A percentile compares a stretch with the other conserved stretches of the same genome.
Conservation (phyloP, 1,139 yeast genomes). For the Geotrichum carabidarum region DNA sequence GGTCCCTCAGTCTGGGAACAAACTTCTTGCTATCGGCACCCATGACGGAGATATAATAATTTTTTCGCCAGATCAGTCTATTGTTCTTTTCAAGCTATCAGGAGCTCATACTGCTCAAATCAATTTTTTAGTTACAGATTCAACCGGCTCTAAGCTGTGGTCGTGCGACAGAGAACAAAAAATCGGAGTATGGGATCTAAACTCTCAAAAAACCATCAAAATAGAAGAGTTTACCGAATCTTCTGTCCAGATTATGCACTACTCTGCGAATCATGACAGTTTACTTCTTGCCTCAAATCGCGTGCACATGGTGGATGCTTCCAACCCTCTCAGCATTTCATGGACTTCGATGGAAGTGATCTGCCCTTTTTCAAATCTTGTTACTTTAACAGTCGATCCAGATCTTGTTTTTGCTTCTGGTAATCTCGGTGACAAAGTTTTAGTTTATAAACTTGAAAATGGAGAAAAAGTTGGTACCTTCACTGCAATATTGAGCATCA, state of each 20-base stretch:
- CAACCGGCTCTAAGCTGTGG: conserved; percentile 39
- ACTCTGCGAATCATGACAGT: neutral
- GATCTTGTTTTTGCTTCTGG: no score
- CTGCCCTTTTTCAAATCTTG: no score
- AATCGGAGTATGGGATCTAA: conserved; percentile 59
- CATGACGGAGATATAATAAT: conserved; percentile 60
- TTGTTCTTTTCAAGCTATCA: conserved; percentile 48
- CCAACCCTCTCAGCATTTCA: conserved; percentile 5
- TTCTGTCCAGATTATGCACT: conserved; percentile 1
- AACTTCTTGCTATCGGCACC: conserved; percentile 57
- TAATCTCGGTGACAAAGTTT: no score
- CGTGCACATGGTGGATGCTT: conserved; percentile 47
- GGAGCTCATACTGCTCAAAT: conserved; percentile 51
- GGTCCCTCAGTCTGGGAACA: neutral
- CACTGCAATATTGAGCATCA: no score
- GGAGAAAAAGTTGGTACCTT: no score
- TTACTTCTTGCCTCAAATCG: conserved; percentile 63
- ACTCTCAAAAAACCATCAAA: conserved; percentile 41
- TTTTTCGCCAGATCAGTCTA: conserved; percentile 63
- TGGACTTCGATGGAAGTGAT: no score
- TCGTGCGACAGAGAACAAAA: conserved; percentile 59
- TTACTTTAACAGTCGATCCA: no score
- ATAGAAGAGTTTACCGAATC: conserved; percentile 43
- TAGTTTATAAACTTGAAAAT: no score
- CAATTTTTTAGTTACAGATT: conserved; percentile 45